Percentiles rank a stretch among this genome's conserved stretches.
Conservation (phyloP, 2,329 filamentous ascomycete genomes). For the Fusarium sororula region DNA sequence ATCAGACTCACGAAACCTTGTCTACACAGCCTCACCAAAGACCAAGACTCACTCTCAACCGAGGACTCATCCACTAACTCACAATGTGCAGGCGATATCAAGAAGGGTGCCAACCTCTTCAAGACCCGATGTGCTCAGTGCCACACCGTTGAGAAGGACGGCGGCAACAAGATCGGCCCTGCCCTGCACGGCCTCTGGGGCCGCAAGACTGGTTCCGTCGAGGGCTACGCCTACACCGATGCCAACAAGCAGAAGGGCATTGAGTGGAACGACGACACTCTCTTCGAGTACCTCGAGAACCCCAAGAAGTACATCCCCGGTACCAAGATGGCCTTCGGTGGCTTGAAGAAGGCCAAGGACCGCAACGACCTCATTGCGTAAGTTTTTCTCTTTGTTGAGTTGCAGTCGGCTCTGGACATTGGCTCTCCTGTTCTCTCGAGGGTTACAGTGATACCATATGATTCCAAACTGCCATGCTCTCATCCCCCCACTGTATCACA, state of each 20-base stretch:
- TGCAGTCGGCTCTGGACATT: not conserved
- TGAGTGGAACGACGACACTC: constrained; percentile 83
- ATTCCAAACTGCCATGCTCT: not conserved
- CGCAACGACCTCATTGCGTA: constrained; percentile 98
- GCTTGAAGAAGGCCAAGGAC: constrained; percentile 99
- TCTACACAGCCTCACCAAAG: not conserved
- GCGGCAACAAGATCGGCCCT: constrained; percentile 98
- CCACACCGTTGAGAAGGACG: constrained; percentile 91
- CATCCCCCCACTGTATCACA: not conserved
- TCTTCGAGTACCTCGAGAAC: constrained; percentile 99
- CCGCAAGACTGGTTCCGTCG: constrained; percentile 90
- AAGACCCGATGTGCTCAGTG: constrained; percentile 99
- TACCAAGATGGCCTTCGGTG: constrained; percentile 99
- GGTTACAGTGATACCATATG: not conserved
- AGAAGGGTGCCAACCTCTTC: constrained; percentile 99
- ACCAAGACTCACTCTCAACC: not conserved
- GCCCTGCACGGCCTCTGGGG: constrained; percentile 97
- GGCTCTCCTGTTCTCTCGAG: not conserved
- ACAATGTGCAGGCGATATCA: constrained; percentile 78
- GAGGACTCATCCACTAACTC: constrained; percentile 42
- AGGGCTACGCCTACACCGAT: constrained; percentile 97
- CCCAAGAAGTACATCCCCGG: constrained; percentile 99
- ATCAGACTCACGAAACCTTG: not conserved
- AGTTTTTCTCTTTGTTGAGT: constrained; percentile 49
- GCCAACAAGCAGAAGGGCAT: constrained; percentile 99